Conservation (phyloP, 768 basidiomycete genomes). For the Harrya chromipes region DNA sequence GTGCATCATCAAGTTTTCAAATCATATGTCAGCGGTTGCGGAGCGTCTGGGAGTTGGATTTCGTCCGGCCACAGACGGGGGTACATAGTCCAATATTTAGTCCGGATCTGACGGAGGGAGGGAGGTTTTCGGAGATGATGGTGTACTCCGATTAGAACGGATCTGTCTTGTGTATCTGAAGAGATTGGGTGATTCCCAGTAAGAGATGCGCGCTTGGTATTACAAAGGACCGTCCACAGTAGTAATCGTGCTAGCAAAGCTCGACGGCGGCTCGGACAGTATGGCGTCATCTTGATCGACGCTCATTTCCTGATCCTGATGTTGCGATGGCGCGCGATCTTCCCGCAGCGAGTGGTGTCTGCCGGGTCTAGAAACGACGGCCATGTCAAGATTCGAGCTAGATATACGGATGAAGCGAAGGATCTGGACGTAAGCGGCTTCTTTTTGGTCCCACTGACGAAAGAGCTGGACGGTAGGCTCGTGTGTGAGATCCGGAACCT, state of each 20-base stretch:
- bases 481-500: conserved; percentile 79
- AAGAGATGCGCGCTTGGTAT: conserved; percentile 2
- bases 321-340: conserved; percentile 4
- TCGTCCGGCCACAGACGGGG: conserved; percentile 19
- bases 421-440: conserved; percentile 64
- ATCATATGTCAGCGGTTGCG: conserved; percentile 63
- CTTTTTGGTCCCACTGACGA: conserved; percentile 75
- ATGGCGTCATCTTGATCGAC: conserved; percentile 27
- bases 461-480: conserved; percentile 66
- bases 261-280: conserved; percentile 28
- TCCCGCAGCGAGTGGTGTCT: conserved; percentile 43
- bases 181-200: not conserved
- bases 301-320: conserved; percentile 26
- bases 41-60: conserved; percentile 68
- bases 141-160: conserved; percentile 28
- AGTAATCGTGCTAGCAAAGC: conserved; percentile 38
- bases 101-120: conserved; percentile 28
- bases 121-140: conserved; percentile 29
- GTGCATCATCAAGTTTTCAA: conserved; percentile 79
- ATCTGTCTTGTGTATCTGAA: conserved; percentile 14
- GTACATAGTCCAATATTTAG: conserved; percentile 24
- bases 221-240: conserved; percentile 35
- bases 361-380: conserved; percentile 58
- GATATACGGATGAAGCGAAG: conserved; percentile 77
- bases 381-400: conserved; percentile 45